Conservation (phyloP, 2,329 filamentous ascomycete genomes). For the Blastomyces parvus region DNA sequence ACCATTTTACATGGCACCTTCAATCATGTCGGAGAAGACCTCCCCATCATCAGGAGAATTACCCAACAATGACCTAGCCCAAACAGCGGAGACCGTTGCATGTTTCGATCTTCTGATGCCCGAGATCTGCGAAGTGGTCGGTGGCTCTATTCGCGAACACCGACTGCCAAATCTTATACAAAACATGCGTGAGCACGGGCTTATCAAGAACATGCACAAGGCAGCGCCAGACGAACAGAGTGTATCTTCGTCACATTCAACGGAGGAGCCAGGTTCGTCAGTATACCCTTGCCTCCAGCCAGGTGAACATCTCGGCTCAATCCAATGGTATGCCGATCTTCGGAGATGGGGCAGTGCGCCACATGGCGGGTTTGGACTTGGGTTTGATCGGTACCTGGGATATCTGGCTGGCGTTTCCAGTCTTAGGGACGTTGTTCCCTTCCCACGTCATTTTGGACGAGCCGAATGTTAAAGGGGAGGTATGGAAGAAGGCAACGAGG, state of each 20-base stretch:
- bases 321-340: slow-evolving; percentile 84
- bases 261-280: slow-evolving; percentile 14
- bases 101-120: slow-evolving; percentile 88
- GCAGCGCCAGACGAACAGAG: slow-evolving; percentile 10
- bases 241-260: background rate
- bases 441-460: slow-evolving; percentile 59
- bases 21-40: slow-evolving; percentile 20
- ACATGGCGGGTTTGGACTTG: slow-evolving; percentile 83
- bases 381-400: slow-evolving; percentile 76
- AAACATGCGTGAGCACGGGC: slow-evolving; percentile 60
- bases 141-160: slow-evolving; percentile 83
- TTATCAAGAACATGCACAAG: slow-evolving; percentile 35
- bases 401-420: slow-evolving; percentile 75
- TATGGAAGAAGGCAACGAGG: too few species aligned
- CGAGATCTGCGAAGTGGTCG: slow-evolving; percentile 75
- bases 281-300: slow-evolving; percentile 30
- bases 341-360: slow-evolving; percentile 84
- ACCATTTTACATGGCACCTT: slow-evolving; percentile 78
- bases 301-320: slow-evolving; percentile 38
- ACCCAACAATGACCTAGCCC: background rate
- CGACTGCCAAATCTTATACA: slow-evolving; percentile 56
- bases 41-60: slow-evolving; percentile 1
- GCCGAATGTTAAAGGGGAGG: slow-evolving; percentile 37
- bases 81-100: slow-evolving; percentile 53
- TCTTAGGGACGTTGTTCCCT: slow-evolving; percentile 75